phyloP scores from a whole-genome alignment of 1,284 basidiomycete genomes.

The Ganoderma resinaceum region DNA sequence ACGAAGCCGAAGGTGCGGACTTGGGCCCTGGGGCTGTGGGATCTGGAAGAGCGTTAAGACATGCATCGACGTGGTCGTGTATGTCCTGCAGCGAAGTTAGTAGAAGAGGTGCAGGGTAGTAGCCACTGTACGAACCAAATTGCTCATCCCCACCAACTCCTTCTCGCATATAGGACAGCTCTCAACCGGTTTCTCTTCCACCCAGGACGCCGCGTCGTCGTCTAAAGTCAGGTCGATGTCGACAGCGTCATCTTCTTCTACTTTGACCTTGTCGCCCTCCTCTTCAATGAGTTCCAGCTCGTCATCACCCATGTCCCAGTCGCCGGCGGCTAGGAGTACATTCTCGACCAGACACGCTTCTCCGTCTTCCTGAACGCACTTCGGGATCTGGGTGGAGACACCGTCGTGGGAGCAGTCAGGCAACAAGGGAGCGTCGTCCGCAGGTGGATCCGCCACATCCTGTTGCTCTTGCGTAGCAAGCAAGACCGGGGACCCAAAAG shows the following conservation, averaged over 20 bases:
- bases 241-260: slow-evolving; percentile 31
- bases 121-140: slow-evolving; percentile 41
- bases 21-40: slow-evolving; percentile 4
- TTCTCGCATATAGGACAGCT: slow-evolving; percentile 50
- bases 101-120: neutral
- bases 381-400: neutral
- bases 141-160: slow-evolving; percentile 35
- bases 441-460: neutral
- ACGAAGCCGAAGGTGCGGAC: slow-evolving; percentile 1
- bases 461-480: slow-evolving; percentile 1
- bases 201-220: slow-evolving; percentile 23
- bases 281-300: slow-evolving; percentile 49
- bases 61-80: slow-evolving; percentile 56
- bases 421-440: neutral
- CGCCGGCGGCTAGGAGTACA: slow-evolving; percentile 38
- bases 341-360: neutral
- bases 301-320: slow-evolving; percentile 72
- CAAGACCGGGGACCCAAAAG: slow-evolving; percentile 20
- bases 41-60: slow-evolving; percentile 46
- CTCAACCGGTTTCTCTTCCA: slow-evolving; percentile 30
- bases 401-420: slow-evolving; percentile 11
- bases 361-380: too few species aligned
- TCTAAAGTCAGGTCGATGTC: slow-evolving; percentile 38
- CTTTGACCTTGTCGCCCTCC: slow-evolving; percentile 26
- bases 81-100: slow-evolving; percentile 44